Evolutionary conservation across 2,329 filamentous ascomycete species (phyloP).

Genomic region (Daldinia eschscholtzii): DNA sequence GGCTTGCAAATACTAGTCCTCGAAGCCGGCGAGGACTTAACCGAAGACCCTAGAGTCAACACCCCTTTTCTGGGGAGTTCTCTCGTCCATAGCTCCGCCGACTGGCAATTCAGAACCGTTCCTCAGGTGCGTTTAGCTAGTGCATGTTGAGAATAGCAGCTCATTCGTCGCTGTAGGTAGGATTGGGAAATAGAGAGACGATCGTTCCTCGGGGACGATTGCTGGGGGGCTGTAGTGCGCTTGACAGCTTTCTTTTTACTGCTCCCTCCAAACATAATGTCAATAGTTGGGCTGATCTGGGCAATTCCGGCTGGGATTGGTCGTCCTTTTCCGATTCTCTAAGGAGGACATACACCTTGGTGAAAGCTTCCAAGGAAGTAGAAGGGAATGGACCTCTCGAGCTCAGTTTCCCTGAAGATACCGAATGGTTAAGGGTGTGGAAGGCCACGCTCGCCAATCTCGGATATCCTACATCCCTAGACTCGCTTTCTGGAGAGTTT

Average conservation of each 20-base stretch:
- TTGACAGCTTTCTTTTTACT: not conserved
- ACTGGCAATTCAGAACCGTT: slow-evolving; percentile 33
- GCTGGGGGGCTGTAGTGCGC: slow-evolving; percentile 1
- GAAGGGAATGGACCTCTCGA: not conserved
- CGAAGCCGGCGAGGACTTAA: slow-evolving; percentile 36
- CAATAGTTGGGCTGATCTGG: not conserved
- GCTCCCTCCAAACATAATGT: not conserved
- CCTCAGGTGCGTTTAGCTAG: slow-evolving; percentile 27
- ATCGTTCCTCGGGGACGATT: not conserved
- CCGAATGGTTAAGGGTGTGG: slow-evolving; percentile 3
- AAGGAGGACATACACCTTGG: not conserved
- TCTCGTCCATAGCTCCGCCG: slow-evolving; percentile 7
- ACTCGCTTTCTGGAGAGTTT: not conserved
- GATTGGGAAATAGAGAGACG: not conserved
- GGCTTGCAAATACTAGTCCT: slow-evolving; percentile 35
- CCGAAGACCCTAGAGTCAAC: slow-evolving; percentile 31
- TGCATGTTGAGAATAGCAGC: not conserved
- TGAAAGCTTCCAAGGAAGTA: not conserved
- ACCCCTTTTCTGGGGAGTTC: slow-evolving; percentile 28
- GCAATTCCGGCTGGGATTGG: not conserved
- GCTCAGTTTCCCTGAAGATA: slow-evolving; percentile 1
- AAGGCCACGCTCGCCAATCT: not conserved
- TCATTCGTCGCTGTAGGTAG: not conserved
- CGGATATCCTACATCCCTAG: not conserved
- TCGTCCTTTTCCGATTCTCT: not conserved